These are phyloP conservation scores for Penicillium canariense DNA, from an alignment of 495 filamentous ascomycete genomes.

Conservation along the genomic window DNA sequence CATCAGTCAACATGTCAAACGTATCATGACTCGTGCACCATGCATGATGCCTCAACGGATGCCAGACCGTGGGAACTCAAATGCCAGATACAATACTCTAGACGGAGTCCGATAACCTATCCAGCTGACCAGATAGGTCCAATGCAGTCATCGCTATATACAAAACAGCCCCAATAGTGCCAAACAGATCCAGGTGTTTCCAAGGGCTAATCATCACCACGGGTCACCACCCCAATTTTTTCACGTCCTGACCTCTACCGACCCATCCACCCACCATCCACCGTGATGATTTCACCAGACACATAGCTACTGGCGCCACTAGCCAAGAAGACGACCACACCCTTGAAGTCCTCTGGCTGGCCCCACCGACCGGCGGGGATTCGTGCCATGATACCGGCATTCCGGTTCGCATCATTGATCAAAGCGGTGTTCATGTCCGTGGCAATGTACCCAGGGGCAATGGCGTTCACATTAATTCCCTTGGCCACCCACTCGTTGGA, in stretches of 20 bases:
- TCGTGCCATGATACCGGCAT: constrained; percentile 70
- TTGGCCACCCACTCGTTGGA: constrained; percentile 81
- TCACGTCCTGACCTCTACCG: constrained; percentile 45
- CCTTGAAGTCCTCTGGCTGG: constrained; percentile 84
- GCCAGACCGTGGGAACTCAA: not conserved
- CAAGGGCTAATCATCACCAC: too few relatives aligned
- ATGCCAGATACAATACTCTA: not conserved
- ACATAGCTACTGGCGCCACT: constrained; percentile 77
- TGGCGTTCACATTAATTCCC: constrained; percentile 78
- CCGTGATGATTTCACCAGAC: constrained; percentile 72
- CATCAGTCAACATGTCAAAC: not conserved
- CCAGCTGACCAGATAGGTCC: not conserved
- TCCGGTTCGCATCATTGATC: constrained; percentile 65
- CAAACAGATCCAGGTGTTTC: not conserved
- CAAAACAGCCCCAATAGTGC: not conserved
- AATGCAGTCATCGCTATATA: constrained; percentile 2
- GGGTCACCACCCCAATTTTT: too few relatives aligned
- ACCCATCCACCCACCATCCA: constrained; percentile 96
- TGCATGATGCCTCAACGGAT: not conserved
- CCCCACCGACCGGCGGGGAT: constrained; percentile 91
- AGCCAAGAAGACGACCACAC: constrained; percentile 74
- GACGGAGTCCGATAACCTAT: not conserved
- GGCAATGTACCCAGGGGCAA: constrained; percentile 79
- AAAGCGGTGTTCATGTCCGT: constrained; percentile 92
- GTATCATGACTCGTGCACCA: not conserved